phyloP scores from a whole-genome alignment of 2,329 filamentous ascomycete species.

The Metarhizium sp. region DNA sequence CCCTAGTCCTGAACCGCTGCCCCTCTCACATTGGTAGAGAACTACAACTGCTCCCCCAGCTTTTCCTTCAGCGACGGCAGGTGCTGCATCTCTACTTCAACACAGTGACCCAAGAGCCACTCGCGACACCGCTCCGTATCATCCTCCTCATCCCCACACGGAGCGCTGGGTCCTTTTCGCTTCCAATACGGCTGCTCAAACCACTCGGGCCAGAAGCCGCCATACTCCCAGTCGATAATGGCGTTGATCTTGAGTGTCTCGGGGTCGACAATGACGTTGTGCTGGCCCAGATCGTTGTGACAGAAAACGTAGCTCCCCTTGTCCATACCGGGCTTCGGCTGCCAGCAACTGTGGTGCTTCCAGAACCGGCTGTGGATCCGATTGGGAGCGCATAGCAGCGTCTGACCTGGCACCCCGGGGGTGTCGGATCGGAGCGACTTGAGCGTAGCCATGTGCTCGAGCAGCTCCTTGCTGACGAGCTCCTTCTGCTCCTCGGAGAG shows the following conservation, averaged over 20 bases:
- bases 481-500: constrained; percentile 3
- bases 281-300: constrained; percentile 8
- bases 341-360: constrained; percentile 9
- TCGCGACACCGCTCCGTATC: too few species aligned
- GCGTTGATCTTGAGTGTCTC: constrained; percentile 19
- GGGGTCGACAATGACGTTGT: constrained; percentile 8
- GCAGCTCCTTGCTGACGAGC: constrained; percentile 1
- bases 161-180: too few species aligned
- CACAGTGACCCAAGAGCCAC: too few species aligned
- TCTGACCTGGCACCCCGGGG: constrained; percentile 7
- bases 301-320: constrained; percentile 10
- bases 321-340: background rate
- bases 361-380: constrained; percentile 2
- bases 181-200: constrained; percentile 12
- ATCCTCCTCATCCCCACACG: too few species aligned
- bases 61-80: too few species aligned
- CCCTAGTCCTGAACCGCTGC: too few species aligned
- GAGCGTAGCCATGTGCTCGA: constrained; percentile 1
- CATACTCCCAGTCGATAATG: constrained; percentile 29
- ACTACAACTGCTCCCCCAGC: too few species aligned
- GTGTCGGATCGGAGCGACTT: constrained; percentile 1
- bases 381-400: constrained; percentile 5
- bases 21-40: too few species aligned
- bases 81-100: too few species aligned
- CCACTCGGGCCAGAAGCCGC: constrained; percentile 21